Evolutionary conservation across 1,139 yeast genomes (phyloP).

Genomic region (Yamadazyma membranifaciens): DNA sequence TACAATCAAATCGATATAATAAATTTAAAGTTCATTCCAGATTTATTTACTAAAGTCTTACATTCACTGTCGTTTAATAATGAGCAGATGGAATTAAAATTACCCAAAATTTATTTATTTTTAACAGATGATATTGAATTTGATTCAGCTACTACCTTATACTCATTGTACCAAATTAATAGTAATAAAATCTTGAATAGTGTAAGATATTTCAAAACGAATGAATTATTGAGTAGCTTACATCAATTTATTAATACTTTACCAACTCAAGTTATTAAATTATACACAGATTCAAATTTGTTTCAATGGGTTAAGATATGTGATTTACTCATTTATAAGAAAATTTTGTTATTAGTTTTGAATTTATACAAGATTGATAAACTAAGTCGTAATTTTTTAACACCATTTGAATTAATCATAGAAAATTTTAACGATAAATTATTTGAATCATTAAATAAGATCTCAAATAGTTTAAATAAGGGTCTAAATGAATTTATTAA

Average conservation of each 20-base stretch:
- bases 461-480: slow-evolving; percentile 51
- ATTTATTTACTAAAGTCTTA: slow-evolving; percentile 24
- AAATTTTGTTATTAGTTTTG: slow-evolving; percentile 47
- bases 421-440: slow-evolving; percentile 40
- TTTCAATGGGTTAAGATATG: slow-evolving; percentile 64
- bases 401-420: no score
- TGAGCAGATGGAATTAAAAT: slow-evolving; percentile 17
- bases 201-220: slow-evolving; percentile 66
- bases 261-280: slow-evolving; percentile 62
- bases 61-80: neutral
- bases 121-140: slow-evolving; percentile 48
- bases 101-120: slow-evolving; percentile 55
- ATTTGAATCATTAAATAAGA: slow-evolving; percentile 28
- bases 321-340: slow-evolving; percentile 63
- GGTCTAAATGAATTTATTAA: slow-evolving; percentile 52
- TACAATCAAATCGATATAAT: slow-evolving; percentile 13
- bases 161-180: slow-evolving; percentile 60
- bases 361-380: slow-evolving; percentile 46
- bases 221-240: slow-evolving; percentile 54
- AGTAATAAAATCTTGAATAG: slow-evolving; percentile 63
- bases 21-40: slow-evolving; percentile 31
- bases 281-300: slow-evolving; percentile 51
- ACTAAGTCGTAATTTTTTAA: slow-evolving; percentile 17
- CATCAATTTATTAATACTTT: slow-evolving; percentile 57
- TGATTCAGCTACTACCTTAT: slow-evolving; percentile 62